Evolutionary conservation across 768 basidiomycete species (phyloP).

Genomic region (Rhodotorula kratochvilovae): DNA sequence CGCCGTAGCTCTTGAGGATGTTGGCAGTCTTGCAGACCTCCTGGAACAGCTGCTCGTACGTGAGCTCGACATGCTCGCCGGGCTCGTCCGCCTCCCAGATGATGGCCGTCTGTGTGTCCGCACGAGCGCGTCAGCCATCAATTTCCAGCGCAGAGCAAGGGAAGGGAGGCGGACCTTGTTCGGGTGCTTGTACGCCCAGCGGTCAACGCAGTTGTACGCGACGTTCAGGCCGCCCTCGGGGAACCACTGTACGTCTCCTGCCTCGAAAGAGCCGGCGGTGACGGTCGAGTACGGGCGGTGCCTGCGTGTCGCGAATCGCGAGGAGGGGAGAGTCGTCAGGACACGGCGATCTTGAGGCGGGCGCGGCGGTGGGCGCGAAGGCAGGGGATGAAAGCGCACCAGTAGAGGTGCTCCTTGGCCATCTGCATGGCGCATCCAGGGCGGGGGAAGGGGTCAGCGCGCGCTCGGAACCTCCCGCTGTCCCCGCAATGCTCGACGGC

Average conservation of each 20-base stretch:
- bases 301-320: too few relatives aligned
- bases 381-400: constrained; percentile 5
- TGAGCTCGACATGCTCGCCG: constrained; percentile 66
- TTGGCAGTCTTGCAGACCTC: constrained; percentile 88
- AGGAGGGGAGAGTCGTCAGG: not conserved
- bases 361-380: not conserved
- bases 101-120: constrained; percentile 66
- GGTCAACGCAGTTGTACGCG: constrained; percentile 95
- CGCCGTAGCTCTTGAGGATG: constrained; percentile 77
- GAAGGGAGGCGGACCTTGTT: constrained; percentile 51
- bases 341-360: not conserved
- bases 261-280: constrained; percentile 70
- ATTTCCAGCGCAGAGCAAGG: not conserved
- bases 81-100: constrained; percentile 99
- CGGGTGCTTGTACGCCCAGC: constrained; percentile 87
- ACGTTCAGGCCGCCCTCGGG: constrained; percentile 74
- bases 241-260: constrained; percentile 91
- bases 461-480: not conserved
- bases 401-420: constrained; percentile 68
- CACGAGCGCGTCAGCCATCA: not conserved
- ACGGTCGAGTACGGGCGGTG: constrained; percentile 84
- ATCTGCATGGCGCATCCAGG: constrained; percentile 40
- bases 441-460: not conserved
- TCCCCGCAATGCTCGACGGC: not conserved
- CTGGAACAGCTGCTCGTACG: constrained; percentile 77